phyloP scores from a whole-genome alignment of 2,329 filamentous ascomycete genomes.

The Colletotrichum tabaci region DNA sequence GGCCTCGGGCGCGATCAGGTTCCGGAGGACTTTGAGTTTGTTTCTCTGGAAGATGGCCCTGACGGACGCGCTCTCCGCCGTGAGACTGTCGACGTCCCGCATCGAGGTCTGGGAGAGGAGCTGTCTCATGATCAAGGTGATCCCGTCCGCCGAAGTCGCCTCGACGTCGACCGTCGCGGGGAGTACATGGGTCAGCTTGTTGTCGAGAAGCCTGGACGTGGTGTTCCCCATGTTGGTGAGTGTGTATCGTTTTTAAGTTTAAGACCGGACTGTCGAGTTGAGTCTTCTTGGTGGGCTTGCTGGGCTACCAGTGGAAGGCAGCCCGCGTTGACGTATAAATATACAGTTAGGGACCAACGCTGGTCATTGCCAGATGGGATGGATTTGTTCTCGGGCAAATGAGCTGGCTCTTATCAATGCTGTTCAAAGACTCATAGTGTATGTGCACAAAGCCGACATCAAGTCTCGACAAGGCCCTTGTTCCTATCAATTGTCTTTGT shows the following conservation, averaged over 20 bases:
- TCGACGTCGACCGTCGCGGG: background rate
- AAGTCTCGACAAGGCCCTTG: background rate
- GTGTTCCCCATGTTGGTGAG: background rate
- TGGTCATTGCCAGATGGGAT: background rate
- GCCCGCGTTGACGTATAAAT: background rate
- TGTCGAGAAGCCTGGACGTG: background rate
- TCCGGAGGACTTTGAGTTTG: constrained; percentile 9
- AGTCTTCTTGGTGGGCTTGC: background rate
- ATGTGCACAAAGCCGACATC: background rate
- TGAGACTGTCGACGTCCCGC: background rate
- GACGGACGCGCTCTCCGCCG: background rate
- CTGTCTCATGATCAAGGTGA: background rate
- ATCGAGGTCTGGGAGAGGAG: background rate
- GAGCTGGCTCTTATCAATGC: background rate
- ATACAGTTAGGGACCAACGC: background rate
- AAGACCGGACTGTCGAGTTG: background rate
- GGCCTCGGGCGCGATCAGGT: constrained; percentile 12
- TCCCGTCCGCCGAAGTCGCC: background rate
- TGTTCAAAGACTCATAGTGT: background rate
- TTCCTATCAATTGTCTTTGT: background rate
- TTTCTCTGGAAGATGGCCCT: background rate
- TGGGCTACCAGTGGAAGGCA: background rate
- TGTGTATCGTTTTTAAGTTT: background rate
- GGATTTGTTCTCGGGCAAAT: background rate
- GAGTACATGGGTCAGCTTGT: background rate